Evolutionary conservation across 257 asterid genomes (phyloP).

Genomic region (Coffea canephora): DNA sequence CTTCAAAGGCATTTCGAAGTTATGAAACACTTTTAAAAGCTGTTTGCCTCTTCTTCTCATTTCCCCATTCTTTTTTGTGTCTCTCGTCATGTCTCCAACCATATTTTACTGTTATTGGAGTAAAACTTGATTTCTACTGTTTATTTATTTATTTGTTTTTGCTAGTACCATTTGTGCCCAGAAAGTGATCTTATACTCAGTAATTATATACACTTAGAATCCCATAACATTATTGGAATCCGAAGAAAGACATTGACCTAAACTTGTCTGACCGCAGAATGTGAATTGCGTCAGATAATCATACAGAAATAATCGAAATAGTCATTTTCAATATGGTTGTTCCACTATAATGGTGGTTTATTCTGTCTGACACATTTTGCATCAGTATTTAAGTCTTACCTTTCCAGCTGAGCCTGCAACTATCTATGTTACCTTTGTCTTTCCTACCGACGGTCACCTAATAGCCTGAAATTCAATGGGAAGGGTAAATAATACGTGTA

Average conservation of each 20-base stretch:
- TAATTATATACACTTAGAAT: not conserved
- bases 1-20: slow-evolving; percentile 36
- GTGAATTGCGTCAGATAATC: not conserved
- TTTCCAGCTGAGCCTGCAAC: not conserved
- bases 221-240: not conserved
- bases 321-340: not conserved
- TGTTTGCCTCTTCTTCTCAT: slow-evolving; percentile 35
- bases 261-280: no score
- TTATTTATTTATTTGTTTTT: not conserved
- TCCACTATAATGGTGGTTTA: not conserved
- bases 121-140: no score
- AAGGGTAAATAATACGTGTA: not conserved
- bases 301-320: no score
- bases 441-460: not conserved
- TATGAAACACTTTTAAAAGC: slow-evolving; percentile 29
- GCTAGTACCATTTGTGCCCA: not conserved
- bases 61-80: slow-evolving; percentile 24
- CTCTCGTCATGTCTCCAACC: slow-evolving; percentile 16
- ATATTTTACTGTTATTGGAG: not conserved
- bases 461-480: not conserved
- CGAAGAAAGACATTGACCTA: no score
- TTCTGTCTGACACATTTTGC: not conserved
- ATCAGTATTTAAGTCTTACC: no score
- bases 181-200: not conserved
- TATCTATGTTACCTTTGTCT: not conserved